These are phyloP conservation scores for Peniophora sp. DNA, from an alignment of 1,284 basidiomycete species.

Conservation along the genomic window DNA sequence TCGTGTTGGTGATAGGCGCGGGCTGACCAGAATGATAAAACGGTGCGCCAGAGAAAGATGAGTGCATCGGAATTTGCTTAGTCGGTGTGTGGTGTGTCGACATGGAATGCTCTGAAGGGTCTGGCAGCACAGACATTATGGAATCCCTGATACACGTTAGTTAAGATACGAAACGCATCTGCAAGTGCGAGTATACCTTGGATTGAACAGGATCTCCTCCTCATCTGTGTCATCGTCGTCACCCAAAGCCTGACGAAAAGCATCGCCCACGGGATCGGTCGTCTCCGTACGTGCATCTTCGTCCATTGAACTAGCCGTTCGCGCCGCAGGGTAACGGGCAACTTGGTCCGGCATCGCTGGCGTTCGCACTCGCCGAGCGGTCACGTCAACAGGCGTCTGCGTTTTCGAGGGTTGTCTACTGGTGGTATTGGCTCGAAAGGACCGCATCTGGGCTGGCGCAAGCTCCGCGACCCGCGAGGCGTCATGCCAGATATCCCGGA, in stretches of 20 bases:
- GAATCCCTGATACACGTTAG: not conserved
- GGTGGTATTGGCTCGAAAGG: conserved; percentile 6
- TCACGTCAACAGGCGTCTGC: not conserved
- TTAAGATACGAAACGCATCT: not conserved
- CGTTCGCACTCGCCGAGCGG: not conserved
- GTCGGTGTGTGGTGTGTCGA: not conserved
- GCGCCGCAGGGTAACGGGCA: not conserved
- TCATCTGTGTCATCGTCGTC: conserved; percentile 40
- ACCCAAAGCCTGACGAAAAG: conserved; percentile 56
- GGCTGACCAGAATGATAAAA: not conserved
- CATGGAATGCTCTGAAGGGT: conserved; percentile 2
- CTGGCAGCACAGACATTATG: conserved; percentile 3
- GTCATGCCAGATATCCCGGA: conserved; percentile 79
- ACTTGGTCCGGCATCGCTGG: too few relatives aligned
- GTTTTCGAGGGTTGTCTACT: conserved; percentile 3
- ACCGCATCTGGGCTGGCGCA: conserved; percentile 1
- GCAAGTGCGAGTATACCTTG: conserved; percentile 30
- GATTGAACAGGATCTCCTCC: conserved; percentile 59
- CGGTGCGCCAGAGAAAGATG: not conserved
- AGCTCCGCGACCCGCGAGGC: conserved; percentile 50
- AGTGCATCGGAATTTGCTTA: not conserved
- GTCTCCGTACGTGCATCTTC: conserved; percentile 66
- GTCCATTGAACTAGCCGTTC: conserved; percentile 20
- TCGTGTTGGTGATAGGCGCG: not conserved
- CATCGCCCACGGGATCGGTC: conserved; percentile 71